Conservation (phyloP, 129 eudicot genomes). For the Ambrosia artemisiifolia region DNA sequence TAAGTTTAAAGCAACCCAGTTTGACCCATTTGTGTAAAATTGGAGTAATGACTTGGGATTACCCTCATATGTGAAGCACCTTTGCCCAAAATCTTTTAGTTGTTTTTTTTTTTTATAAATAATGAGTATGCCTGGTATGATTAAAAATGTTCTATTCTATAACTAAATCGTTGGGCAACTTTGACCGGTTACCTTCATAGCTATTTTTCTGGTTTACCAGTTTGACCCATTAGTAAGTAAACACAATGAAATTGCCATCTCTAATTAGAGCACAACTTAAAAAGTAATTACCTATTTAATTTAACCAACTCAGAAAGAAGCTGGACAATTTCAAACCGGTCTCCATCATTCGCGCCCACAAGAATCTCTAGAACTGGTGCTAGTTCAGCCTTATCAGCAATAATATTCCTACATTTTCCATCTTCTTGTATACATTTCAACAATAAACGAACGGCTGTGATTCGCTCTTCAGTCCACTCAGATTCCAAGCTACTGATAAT, state of each 20-base stretch:
- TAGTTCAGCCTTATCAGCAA: slow-evolving; percentile 73
- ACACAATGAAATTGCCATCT: background rate
- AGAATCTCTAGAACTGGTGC: slow-evolving; percentile 58
- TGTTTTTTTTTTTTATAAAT: no score
- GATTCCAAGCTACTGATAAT: slow-evolving; percentile 48
- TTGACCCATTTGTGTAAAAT: background rate
- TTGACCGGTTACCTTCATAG: background rate
- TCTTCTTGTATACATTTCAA: slow-evolving; percentile 68
- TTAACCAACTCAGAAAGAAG: slow-evolving; percentile 72
- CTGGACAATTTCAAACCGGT: slow-evolving; percentile 63
- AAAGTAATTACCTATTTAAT: slow-evolving; percentile 53
- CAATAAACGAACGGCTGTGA: slow-evolving; percentile 54
- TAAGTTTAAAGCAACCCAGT: background rate
- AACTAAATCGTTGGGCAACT: no score
- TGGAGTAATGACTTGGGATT: background rate
- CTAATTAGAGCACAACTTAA: background rate
- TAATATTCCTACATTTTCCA: slow-evolving; percentile 62
- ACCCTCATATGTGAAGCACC: background rate
- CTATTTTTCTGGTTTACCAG: background rate
- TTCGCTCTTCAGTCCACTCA: slow-evolving; percentile 47
- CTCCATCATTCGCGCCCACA: slow-evolving; percentile 41
- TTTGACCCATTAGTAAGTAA: background rate
- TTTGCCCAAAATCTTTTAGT: background rate
- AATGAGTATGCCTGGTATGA: no score
- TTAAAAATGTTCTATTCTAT: no score